A percentile compares a stretch with the other conserved stretches of the same genome.
These are phyloP conservation scores for Penicillium ucsense DNA, from an alignment of 495 filamentous ascomycete genomes.

Conservation along the genomic window DNA sequence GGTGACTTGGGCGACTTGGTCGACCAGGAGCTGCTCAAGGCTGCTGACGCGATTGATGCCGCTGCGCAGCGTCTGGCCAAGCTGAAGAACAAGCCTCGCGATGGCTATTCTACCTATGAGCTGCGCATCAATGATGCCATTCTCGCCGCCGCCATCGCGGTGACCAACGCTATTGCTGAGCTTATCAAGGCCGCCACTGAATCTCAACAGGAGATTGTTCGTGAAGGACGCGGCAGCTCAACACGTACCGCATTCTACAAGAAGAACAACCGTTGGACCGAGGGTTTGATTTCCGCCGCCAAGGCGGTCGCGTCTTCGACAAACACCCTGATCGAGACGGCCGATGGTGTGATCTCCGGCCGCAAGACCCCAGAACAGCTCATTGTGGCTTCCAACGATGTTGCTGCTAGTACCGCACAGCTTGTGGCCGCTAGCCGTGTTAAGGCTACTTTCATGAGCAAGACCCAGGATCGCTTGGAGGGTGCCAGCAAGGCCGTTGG, in stretches of 20 bases:
- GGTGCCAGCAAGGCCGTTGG: constrained; percentile 88
- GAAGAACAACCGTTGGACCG: constrained; percentile 97
- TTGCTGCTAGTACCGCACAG: constrained; percentile 90
- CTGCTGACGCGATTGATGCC: constrained; percentile 91
- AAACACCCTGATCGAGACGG: constrained; percentile 93
- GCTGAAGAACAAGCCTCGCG: constrained; percentile 86
- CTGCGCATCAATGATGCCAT: constrained; percentile 90
- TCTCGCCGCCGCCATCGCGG: constrained; percentile 84
- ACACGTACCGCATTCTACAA: constrained; percentile 98
- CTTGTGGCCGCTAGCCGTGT: constrained; percentile 91
- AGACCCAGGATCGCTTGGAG: constrained; percentile 87
- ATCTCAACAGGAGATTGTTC: constrained; percentile 95
- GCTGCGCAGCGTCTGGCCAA: constrained; percentile 81
- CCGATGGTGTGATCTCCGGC: constrained; percentile 85
- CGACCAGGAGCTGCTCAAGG: constrained; percentile 81
- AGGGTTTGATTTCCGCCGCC: constrained; percentile 91
- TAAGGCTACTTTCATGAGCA: constrained; percentile 96
- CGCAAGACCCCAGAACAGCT: constrained; percentile 93
- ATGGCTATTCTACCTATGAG: constrained; percentile 94
- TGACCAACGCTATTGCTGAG: constrained; percentile 92
- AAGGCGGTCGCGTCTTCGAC: constrained; percentile 90
- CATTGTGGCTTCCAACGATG: constrained; percentile 94
- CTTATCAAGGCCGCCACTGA: constrained; percentile 93
- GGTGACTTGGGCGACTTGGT: constrained; percentile 92
- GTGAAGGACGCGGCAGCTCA: constrained; percentile 79